These are phyloP conservation scores for Themeda triandra DNA, from an alignment of 176 grass and related monocot species.

Conservation along the genomic window DNA sequence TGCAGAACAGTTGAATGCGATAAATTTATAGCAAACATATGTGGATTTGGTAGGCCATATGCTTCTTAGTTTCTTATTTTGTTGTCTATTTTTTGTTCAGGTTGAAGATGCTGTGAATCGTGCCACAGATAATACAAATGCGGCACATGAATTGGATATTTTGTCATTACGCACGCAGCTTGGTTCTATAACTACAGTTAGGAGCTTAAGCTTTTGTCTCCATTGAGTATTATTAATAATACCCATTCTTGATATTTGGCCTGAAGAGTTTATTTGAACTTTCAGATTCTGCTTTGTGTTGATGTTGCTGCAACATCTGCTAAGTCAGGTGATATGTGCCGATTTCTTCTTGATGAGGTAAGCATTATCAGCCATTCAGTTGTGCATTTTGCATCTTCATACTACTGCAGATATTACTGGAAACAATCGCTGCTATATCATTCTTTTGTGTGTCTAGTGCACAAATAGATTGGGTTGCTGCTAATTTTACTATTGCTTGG, in stretches of 20 bases:
- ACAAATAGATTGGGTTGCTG: conserved; percentile 15
- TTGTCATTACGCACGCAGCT: conserved; percentile 69
- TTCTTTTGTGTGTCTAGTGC: not conserved
- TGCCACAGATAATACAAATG: conserved; percentile 47
- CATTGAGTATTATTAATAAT: conserved; percentile 14
- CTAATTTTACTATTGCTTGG: conserved; percentile 1
- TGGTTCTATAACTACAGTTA: conserved; percentile 74
- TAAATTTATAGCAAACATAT: conserved; percentile 19
- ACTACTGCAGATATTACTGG: not conserved
- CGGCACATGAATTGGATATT: conserved; percentile 69
- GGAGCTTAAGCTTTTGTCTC: conserved; percentile 27
- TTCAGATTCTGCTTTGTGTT: conserved; percentile 88
- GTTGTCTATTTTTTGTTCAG: conserved; percentile 29
- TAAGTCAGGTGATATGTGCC: conserved; percentile 72
- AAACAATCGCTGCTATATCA: not conserved
- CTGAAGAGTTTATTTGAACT: conserved; percentile 37
- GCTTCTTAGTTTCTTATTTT: conserved; percentile 19
- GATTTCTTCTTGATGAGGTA: conserved; percentile 79
- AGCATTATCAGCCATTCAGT: conserved; percentile 20
- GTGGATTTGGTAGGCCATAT: conserved; percentile 5
- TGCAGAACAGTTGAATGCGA: not conserved
- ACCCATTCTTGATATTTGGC: conserved; percentile 15
- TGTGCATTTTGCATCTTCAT: not conserved
- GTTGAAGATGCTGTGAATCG: conserved; percentile 70
- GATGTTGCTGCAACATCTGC: conserved; percentile 85